phyloP scores from a whole-genome alignment of 2,329 filamentous ascomycete species.

The Beauveria caledonica region DNA sequence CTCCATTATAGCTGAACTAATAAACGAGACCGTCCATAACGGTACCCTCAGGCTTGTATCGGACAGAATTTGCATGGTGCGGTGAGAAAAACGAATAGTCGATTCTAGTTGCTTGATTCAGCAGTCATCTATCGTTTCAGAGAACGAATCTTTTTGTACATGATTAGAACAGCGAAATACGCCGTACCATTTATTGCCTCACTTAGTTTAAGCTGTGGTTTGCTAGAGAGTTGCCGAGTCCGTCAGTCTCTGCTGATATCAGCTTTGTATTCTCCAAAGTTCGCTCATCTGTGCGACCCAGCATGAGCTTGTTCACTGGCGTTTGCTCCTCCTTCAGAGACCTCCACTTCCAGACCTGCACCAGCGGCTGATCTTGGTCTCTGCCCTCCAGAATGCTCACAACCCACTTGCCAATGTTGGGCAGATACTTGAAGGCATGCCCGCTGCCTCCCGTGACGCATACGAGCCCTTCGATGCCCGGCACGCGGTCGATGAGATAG shows the following conservation, averaged over 20 bases:
- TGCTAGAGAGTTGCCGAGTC: not conserved
- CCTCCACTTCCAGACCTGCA: constrained; percentile 19
- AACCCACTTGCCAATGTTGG: constrained; percentile 47
- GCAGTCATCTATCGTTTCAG: no score
- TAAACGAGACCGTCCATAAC: no score
- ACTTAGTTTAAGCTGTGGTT: not conserved
- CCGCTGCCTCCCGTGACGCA: constrained; percentile 54
- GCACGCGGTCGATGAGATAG: constrained; percentile 26
- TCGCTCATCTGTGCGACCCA: not conserved
- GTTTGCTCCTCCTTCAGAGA: not conserved
- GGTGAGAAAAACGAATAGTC: no score
- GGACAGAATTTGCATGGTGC: no score
- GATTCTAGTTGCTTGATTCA: no score
- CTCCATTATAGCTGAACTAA: no score
- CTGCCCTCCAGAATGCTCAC: constrained; percentile 39
- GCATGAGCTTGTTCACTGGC: constrained; percentile 1
- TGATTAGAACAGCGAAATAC: no score
- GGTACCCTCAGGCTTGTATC: no score
- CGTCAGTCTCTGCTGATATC: not conserved
- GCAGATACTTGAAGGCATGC: constrained; percentile 55
- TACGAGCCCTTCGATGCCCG: constrained; percentile 50
- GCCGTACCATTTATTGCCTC: no score
- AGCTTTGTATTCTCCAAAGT: not conserved
- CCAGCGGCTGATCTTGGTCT: constrained; percentile 21
- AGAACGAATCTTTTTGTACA: no score